These are phyloP conservation scores for Sclerotiophoma versabilis DNA, from an alignment of 2,329 filamentous ascomycete genomes.

Conservation along the genomic window DNA sequence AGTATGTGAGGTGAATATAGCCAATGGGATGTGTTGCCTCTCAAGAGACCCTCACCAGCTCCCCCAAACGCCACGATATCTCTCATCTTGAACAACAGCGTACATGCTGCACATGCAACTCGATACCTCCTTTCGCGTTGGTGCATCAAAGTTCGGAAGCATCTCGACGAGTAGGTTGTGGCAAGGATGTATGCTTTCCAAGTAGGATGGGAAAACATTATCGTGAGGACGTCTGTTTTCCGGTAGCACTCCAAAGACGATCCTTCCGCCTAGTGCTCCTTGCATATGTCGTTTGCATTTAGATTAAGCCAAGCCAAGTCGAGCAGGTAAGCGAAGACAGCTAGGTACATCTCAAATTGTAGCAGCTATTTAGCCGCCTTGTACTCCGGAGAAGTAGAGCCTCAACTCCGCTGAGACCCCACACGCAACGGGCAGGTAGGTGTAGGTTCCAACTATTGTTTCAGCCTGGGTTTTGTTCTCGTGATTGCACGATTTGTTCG, in stretches of 20 bases:
- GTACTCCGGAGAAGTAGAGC: slow-evolving; percentile 1
- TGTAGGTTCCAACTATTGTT: neutral
- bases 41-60: neutral
- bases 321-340: neutral
- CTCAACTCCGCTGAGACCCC: slow-evolving; percentile 9
- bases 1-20: neutral
- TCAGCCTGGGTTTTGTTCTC: neutral
- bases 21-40: neutral
- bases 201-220: neutral
- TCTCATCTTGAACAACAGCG: neutral
- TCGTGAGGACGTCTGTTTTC: neutral
- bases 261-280: neutral
- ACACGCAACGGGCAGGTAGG: neutral
- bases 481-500: neutral
- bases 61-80: neutral
- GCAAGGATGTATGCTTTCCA: neutral
- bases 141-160: neutral
- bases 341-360: neutral
- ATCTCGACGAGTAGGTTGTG: neutral
- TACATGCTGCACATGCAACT: neutral
- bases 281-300: neutral
- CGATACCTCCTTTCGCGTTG: neutral
- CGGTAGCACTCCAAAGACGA: neutral
- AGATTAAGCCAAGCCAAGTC: slow-evolving; percentile 11
- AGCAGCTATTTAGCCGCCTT: slow-evolving; percentile 13